phyloP scores from a whole-genome alignment of 208 protist species.

The Trypanosoma melophagium region DNA sequence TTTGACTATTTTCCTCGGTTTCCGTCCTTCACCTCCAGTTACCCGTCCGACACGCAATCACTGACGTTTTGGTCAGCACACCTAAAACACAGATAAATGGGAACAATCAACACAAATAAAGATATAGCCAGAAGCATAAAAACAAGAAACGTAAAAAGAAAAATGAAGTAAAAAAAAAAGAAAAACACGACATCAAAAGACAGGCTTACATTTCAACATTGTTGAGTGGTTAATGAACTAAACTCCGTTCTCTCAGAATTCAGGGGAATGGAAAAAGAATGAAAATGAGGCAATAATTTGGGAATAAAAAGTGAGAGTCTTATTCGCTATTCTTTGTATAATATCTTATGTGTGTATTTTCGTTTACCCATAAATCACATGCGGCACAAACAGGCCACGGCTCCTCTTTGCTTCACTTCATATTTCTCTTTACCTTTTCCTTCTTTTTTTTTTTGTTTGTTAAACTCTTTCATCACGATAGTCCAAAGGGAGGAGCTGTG shows the following conservation, averaged over 20 bases:
- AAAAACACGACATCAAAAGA: slow-evolving; percentile 12
- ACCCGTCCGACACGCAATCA: neutral
- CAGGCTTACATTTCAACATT: slow-evolving; percentile 1
- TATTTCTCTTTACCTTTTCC: neutral
- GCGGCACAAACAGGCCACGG: neutral
- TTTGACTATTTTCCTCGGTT: too few species aligned
- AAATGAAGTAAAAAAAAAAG: slow-evolving; percentile 14
- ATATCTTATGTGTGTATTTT: too few species aligned
- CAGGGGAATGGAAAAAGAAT: neutral
- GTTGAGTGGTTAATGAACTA: neutral
- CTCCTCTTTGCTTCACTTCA: neutral
- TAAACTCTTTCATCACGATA: neutral
- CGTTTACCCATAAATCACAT: too few species aligned
- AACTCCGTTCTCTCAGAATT: too few species aligned
- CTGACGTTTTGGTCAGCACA: neutral
- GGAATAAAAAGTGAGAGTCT: neutral
- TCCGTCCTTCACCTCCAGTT: too few species aligned
- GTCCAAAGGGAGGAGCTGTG: slow-evolving; percentile 2
- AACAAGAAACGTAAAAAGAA: slow-evolving; percentile 21
- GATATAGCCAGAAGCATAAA: slow-evolving; percentile 18
- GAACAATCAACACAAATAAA: neutral
- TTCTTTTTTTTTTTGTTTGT: neutral
- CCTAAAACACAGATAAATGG: neutral
- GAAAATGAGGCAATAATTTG: slow-evolving; percentile 2
- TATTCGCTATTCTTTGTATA: slow-evolving; percentile 7